phyloP scores from a whole-genome alignment of 257 asterid species.

The Nicotiana noctiflora region DNA sequence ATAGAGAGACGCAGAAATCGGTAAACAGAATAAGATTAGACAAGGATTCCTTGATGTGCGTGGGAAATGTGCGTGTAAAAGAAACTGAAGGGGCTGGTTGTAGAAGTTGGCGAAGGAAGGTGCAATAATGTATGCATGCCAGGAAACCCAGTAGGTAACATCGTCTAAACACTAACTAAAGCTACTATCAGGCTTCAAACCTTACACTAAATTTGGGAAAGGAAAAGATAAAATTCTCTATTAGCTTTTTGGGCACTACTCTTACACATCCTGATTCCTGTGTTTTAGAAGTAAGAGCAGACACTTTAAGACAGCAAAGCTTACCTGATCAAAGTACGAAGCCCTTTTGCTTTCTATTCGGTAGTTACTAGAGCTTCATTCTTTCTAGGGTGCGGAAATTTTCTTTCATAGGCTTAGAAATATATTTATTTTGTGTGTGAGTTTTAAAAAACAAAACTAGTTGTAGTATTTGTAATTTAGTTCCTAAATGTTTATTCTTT shows the following conservation, averaged over 20 bases:
- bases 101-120: background rate
- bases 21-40: background rate
- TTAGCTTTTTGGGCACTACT: background rate
- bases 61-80: background rate
- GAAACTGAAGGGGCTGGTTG: background rate
- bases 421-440: no score
- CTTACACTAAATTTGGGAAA: background rate
- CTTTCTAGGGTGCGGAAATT: no score
- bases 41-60: background rate
- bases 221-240: background rate
- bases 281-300: background rate
- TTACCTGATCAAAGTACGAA: background rate
- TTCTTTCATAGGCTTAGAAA: no score
- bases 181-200: background rate
- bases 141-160: background rate
- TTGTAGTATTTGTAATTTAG: background rate
- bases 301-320: background rate
- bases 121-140: background rate
- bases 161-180: background rate
- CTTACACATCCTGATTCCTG: background rate
- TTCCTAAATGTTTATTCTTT: background rate
- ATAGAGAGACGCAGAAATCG: background rate
- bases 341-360: background rate
- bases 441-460: background rate
- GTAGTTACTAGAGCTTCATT: background rate